Evolutionary conservation across 202 grass and related monocot species (phyloP).

Genomic region (Tripidium arundinaceum): DNA sequence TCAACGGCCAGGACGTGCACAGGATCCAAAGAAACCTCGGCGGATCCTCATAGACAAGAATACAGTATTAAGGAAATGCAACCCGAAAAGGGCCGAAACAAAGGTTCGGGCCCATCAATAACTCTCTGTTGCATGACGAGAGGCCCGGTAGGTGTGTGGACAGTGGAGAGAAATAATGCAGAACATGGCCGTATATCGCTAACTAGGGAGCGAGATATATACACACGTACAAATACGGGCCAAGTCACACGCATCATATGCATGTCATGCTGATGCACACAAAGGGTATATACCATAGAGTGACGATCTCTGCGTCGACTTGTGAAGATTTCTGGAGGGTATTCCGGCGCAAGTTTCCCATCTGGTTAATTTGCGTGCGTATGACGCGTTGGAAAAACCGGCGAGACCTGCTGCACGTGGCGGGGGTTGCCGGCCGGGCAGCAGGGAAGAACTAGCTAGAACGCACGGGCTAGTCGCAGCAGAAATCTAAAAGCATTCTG

Average conservation of each 20-base stretch:
- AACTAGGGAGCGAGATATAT: background rate
- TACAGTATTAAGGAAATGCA: background rate
- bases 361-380: background rate
- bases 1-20: slow-evolving; percentile 47
- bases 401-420: background rate
- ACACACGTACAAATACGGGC: background rate
- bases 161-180: background rate
- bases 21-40: slow-evolving; percentile 52
- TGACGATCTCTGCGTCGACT: background rate
- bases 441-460: background rate
- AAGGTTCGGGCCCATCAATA: background rate
- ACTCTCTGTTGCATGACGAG: background rate
- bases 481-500: background rate
- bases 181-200: background rate
- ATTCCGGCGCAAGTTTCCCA: background rate
- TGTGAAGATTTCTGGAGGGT: background rate
- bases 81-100: background rate
- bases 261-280: slow-evolving; percentile 29
- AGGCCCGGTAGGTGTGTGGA: background rate
- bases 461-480: background rate
- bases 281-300: background rate
- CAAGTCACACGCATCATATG: background rate
- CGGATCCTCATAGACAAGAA: background rate
- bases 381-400: slow-evolving; percentile 11
- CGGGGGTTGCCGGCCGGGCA: background rate